These are phyloP conservation scores for Ganoderma multipileum DNA, from an alignment of 1,284 basidiomycete genomes.

Conservation along the genomic window DNA sequence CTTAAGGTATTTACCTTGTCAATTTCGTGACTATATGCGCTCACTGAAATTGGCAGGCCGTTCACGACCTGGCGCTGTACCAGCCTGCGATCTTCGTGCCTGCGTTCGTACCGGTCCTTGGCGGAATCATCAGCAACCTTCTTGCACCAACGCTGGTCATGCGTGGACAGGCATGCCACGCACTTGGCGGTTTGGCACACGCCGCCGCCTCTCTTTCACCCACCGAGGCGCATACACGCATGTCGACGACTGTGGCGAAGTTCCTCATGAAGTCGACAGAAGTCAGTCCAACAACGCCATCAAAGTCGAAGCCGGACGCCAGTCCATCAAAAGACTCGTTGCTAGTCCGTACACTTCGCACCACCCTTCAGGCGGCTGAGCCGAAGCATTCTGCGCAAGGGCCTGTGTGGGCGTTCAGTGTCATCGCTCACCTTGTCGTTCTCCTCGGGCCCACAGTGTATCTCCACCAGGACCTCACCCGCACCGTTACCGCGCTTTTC, in stretches of 20 bases:
- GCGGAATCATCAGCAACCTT: constrained; percentile 66
- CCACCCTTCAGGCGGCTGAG: constrained; percentile 60
- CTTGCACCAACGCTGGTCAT: constrained; percentile 66
- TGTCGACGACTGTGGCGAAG: constrained; percentile 53
- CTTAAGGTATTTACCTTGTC: constrained; percentile 57
- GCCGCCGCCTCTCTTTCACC: constrained; percentile 55
- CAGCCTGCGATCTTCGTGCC: constrained; percentile 70
- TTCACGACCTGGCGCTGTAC: constrained; percentile 70
- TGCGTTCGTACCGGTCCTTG: constrained; percentile 63
- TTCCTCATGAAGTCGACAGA: constrained; percentile 50
- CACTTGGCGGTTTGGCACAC: constrained; percentile 69
- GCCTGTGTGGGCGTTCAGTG: constrained; percentile 75
- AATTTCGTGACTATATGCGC: constrained; percentile 19
- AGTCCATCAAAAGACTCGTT: constrained; percentile 49
- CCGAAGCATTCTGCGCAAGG: constrained; percentile 69
- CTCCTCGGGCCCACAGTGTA: constrained; percentile 64
- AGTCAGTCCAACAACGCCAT: constrained; percentile 35
- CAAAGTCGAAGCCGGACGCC: constrained; percentile 26
- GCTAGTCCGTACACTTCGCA: constrained; percentile 69
- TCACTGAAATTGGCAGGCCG: constrained; percentile 53
- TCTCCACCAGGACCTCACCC: constrained; percentile 51
- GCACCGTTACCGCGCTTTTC: constrained; percentile 57
- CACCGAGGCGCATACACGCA: constrained; percentile 55
- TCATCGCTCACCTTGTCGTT: constrained; percentile 66
- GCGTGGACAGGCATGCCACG: constrained; percentile 74